Conservation (phyloP, 345 rosid species). For the Gossypium anomalum region DNA sequence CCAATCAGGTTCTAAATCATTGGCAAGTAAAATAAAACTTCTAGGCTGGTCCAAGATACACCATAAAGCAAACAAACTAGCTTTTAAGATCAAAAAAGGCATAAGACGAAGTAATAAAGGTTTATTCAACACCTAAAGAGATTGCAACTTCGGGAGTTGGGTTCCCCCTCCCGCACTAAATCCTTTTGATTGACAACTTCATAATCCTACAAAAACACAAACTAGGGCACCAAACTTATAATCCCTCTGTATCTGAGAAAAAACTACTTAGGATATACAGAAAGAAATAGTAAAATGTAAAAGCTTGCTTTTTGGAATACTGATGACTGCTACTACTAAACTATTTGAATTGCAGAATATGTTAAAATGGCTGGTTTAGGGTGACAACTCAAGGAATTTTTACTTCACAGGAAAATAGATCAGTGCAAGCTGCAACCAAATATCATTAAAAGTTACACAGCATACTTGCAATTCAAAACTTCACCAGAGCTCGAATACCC, state of each 20-base stretch:
- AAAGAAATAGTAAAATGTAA: not conserved
- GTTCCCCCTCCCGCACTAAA: not conserved
- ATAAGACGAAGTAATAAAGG: too few species aligned
- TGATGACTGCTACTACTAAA: not conserved
- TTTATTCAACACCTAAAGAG: not conserved
- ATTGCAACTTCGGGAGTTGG: not conserved
- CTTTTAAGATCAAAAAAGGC: not conserved
- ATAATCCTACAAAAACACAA: not conserved
- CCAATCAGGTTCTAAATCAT: not conserved
- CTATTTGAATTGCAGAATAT: not conserved
- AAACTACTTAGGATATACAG: not conserved
- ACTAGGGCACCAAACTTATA: not conserved
- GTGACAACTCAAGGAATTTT: not conserved
- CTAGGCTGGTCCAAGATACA: constrained; percentile 3
- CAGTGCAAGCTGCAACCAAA: constrained; percentile 9
- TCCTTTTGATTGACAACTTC: not conserved
- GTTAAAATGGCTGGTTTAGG: not conserved
- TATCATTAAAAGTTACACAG: constrained; percentile 14
- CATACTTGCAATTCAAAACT: constrained; percentile 98
- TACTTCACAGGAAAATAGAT: not conserved
- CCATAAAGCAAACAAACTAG: not conserved
- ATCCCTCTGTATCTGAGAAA: not conserved
- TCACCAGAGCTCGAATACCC: constrained; percentile 96
- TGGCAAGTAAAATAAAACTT: not conserved
- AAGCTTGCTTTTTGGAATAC: not conserved